phyloP scores from a whole-genome alignment of 1,284 basidiomycete genomes.

The Ceratobasidium theobromae region DNA sequence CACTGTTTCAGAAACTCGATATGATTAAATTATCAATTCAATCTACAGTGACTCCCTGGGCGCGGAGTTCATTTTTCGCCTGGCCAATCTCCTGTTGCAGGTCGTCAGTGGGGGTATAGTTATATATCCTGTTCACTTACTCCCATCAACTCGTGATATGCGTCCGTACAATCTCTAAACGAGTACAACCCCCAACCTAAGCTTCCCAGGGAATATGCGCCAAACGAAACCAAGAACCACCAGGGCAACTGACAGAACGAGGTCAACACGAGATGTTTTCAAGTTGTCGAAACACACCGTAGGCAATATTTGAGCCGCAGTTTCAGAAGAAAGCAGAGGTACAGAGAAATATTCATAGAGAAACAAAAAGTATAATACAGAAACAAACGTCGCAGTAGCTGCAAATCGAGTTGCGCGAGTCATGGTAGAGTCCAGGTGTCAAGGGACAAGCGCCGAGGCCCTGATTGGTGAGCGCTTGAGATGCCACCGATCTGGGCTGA shows the following conservation, averaged over 20 bases:
- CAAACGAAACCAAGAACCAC: conserved; percentile 75
- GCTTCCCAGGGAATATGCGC: conserved; percentile 70
- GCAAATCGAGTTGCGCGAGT: conserved; percentile 59
- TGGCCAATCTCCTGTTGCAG: conserved; percentile 59
- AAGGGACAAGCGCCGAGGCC: conserved; percentile 1
- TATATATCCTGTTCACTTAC: conserved; percentile 46
- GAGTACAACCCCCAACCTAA: conserved; percentile 71
- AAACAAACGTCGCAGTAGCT: conserved; percentile 48
- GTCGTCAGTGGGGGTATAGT: not conserved
- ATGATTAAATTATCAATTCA: conserved; percentile 40
- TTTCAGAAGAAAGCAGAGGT: conserved; percentile 55
- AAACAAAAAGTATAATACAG: conserved; percentile 56
- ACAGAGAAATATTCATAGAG: conserved; percentile 57
- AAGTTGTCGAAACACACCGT: conserved; percentile 48
- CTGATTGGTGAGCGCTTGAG: not conserved
- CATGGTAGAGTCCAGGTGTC: conserved; percentile 49
- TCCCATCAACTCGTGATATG: conserved; percentile 65
- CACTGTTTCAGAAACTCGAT: not conserved
- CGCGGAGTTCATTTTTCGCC: conserved; percentile 69
- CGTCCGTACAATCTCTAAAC: conserved; percentile 73
- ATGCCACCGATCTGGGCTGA: not conserved
- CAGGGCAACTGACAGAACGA: conserved; percentile 60
- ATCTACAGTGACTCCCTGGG: conserved; percentile 67
- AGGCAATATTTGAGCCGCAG: conserved; percentile 56
- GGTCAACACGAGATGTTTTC: not conserved